Percentiles rank a stretch among this genome's conserved stretches.
phyloP scores from a whole-genome alignment of 129 eudicot species.

The Flaveria brownii region DNA sequence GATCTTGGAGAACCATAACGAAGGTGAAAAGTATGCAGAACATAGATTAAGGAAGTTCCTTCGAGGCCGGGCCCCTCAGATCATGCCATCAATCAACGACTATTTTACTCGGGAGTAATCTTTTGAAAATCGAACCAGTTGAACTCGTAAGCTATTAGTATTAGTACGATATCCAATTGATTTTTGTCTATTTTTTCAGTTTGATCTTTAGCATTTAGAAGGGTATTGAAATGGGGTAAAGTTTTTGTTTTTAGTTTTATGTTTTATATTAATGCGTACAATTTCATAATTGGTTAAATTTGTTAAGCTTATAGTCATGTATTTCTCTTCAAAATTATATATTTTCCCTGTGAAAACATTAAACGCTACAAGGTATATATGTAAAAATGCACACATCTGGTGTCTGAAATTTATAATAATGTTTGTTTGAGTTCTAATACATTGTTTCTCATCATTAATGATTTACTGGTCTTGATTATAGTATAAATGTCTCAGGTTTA shows the following conservation, averaged over 20 bases:
- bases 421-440: too few relatives aligned
- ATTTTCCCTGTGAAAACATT: too few relatives aligned
- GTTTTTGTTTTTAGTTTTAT: not conserved
- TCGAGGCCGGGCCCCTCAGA: constrained; percentile 44
- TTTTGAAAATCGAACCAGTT: too few relatives aligned
- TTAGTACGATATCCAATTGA: too few relatives aligned
- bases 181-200: not conserved
- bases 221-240: not conserved
- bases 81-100: constrained; percentile 51
- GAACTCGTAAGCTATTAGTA: too few relatives aligned
- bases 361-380: too few relatives aligned
- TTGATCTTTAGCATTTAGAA: not conserved
- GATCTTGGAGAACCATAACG: constrained; percentile 48
- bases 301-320: not conserved
- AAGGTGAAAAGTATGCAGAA: constrained; percentile 49
- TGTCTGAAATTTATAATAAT: too few relatives aligned
- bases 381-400: too few relatives aligned
- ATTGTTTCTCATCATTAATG: too few relatives aligned
- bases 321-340: not conserved
- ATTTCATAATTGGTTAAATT: not conserved
- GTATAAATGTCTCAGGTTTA: too few relatives aligned
- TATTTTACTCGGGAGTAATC: constrained; percentile 34
- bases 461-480: too few relatives aligned
- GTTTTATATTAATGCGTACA: not conserved
- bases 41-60: constrained; percentile 45